Base-by-base conservation (phyloP, 1,139 yeast genomes). In the Saccharomyces uvarum region DNA sequence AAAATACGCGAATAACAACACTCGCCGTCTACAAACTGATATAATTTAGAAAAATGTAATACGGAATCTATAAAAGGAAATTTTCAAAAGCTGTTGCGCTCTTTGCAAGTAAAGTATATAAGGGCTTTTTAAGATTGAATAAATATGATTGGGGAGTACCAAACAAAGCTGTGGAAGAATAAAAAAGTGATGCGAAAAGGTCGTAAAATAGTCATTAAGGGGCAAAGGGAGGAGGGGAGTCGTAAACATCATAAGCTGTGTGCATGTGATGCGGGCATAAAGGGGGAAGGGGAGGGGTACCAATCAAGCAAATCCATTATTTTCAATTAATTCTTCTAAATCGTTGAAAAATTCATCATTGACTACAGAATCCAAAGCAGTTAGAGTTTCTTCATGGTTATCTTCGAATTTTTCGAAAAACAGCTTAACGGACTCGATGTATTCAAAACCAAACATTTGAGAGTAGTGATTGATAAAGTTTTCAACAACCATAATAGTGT, bases 401-500 rank as follows among this genome's bases (percentile, higher is more conserved):
- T 50, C 41, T 21, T 14, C 49, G 14, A 28, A 16, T 4, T 52
- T 56, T 14, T 49, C 55, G 47, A 61, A 60, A 48, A 64, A 64
- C 7, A 51, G 50, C 33, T 59, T 57, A 5, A 63, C 68, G 32
- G 57, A 56, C 26, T 63, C 59, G 44, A 63, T 58, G 50, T 64
- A 64, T 21, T 60, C 53, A 48, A 54, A 58, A n/a, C 67, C 68
- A 50, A 59, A 63, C 49, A 63, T 49, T 16, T 58, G 53, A 4
- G 62, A 53, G 50, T 64, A 64, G 49, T 59, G 57, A 21, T 59
- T 59, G 27, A 61, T 57, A 55, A 64, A 64, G 27, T 53, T 53
- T 28, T 56, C 58, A 24, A 62, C 55, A 7, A 59, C 52, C 13
- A 54, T 54, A 19, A 62, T 49, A 46, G 59, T 51, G 24, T 57